A percentile compares a stretch with the other conserved stretches of the same genome.
phyloP scores from a whole-genome alignment of 2,329 filamentous ascomycete genomes.

The Colletotrichum brevisporum region DNA sequence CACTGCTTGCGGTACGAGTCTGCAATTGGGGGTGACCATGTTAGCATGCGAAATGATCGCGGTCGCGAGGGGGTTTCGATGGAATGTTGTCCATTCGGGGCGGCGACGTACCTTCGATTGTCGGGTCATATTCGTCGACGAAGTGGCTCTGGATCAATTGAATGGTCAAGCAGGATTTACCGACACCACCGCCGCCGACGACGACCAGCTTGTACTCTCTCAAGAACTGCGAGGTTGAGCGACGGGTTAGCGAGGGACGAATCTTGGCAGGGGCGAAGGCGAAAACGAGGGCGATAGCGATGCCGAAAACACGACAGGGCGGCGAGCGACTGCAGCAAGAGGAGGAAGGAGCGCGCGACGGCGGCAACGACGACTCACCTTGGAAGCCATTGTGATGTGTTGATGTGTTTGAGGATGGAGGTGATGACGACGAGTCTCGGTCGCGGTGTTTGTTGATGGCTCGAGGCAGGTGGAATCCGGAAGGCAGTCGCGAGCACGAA shows the following conservation, averaged over 20 bases:
- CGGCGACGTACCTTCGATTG: constrained; percentile 86
- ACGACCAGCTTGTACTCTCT: constrained; percentile 97
- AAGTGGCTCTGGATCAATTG: constrained; percentile 97
- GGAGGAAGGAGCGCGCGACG: neutral
- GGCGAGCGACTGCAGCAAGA: neutral
- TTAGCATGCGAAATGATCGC: constrained; percentile 40
- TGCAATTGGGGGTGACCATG: constrained; percentile 55
- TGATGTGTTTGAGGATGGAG: constrained; percentile 17
- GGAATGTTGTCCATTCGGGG: constrained; percentile 7
- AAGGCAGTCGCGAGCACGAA: constrained; percentile 19
- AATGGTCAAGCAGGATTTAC: constrained; percentile 99
- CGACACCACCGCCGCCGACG: constrained; percentile 96
- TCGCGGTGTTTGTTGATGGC: constrained; percentile 34
- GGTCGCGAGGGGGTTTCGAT: too few species aligned
- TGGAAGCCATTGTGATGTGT: constrained; percentile 55
- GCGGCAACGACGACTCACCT: constrained; percentile 48
- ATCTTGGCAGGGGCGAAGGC: constrained; percentile 2
- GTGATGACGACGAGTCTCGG: constrained; percentile 3
- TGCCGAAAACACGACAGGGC: neutral
- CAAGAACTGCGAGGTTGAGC: constrained; percentile 72
- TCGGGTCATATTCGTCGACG: constrained; percentile 99
- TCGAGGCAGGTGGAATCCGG: constrained; percentile 29
- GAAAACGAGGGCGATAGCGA: constrained; percentile 10
- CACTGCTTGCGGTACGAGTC: constrained; percentile 99
- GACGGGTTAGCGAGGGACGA: constrained; percentile 44